Conservation (phyloP, 1,284 basidiomycete species). For the Leccinum griseonigrum region DNA sequence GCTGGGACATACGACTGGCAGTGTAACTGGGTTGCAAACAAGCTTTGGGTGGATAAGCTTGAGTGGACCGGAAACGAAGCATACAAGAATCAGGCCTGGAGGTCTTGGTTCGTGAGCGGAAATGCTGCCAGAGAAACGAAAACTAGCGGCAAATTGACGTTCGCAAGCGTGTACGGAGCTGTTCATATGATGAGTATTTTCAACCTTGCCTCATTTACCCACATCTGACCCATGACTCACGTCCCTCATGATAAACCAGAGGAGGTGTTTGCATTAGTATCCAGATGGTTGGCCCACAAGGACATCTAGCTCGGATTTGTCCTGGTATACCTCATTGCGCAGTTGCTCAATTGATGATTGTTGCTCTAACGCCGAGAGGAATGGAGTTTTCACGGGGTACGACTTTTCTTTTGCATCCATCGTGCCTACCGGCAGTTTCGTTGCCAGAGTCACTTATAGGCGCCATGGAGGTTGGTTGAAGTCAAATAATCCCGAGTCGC, state of each 20-base stretch:
- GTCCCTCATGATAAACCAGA: conserved; percentile 69
- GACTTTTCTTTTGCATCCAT: neutral
- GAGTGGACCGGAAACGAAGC: conserved; percentile 62
- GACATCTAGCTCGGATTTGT: conserved; percentile 34
- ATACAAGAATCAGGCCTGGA: conserved; percentile 51
- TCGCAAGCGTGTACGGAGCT: conserved; percentile 61
- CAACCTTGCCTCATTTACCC: conserved; percentile 3
- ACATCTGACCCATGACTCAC: conserved; percentile 30
- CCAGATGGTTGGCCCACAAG: conserved; percentile 52
- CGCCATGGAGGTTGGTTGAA: neutral
- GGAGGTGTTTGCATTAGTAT: conserved; percentile 55
- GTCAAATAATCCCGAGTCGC: neutral
- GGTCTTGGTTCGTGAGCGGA: conserved; percentile 58
- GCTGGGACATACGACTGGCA: conserved; percentile 80
- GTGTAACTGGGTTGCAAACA: conserved; percentile 78
- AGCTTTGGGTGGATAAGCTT: conserved; percentile 71
- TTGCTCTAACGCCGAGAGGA: neutral
- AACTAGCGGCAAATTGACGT: conserved; percentile 57
- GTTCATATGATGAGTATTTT: conserved; percentile 68
- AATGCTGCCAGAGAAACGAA: conserved; percentile 63
- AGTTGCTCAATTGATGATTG: neutral
- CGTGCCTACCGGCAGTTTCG: neutral
- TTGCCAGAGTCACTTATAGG: neutral
- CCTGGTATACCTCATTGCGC: neutral
- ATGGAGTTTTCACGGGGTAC: neutral